Evolutionary conservation across 2,329 filamentous ascomycete genomes (phyloP), one percentile per base, ranked within the genome.

Genomic region (Fusarium armeniacum): DNA sequence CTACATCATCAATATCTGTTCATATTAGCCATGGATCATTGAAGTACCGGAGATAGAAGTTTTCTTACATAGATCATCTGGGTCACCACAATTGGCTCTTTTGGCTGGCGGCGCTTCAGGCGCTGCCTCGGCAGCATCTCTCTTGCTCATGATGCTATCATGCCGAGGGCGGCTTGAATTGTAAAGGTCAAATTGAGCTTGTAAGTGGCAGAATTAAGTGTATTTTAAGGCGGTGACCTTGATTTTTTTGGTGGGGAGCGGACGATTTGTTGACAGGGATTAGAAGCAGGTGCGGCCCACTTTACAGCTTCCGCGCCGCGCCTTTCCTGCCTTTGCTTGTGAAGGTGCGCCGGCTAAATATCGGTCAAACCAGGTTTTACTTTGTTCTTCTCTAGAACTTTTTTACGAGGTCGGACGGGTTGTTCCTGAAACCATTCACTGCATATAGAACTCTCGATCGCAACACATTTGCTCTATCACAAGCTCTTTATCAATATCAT

Each of bases 151-250:
- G 44, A 58, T 75, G 68, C 47, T 69, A 35, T 60, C 73, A 74
- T 73, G 55, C 60, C 60, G 49, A 41, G 51, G 40, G 15, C 47
- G 33, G 20, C 43, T 50, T 58, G 24, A 46, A 24, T 66, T 65
- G 63, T 36, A 51, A 44, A 58, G 63, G 33, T 57, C 35, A 45
- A 57, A 56, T 32, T 59, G 53, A 66, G 49, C 57, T 62, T 36
- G 59, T 9, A 44, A 65, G 41, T 52, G 78, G 79, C 77, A 80
- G 79, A 80, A 79, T 75, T 52, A 38, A 58, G 57, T 71, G 59
- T 51, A 64, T 75, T 77, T 77, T 74, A 75, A 74, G 74, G 78
- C 78, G 78, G 78, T 80, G 77, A 74, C 68, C 28, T 58, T 49
- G 52, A 69, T 71, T 76, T 77, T 72, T 62, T 50, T 71, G 73